A percentile compares a stretch with the other conserved stretches of the same genome.
phyloP scores from a whole-genome alignment of 2,329 filamentous ascomycete species.

The Cladosporium sp. region DNA sequence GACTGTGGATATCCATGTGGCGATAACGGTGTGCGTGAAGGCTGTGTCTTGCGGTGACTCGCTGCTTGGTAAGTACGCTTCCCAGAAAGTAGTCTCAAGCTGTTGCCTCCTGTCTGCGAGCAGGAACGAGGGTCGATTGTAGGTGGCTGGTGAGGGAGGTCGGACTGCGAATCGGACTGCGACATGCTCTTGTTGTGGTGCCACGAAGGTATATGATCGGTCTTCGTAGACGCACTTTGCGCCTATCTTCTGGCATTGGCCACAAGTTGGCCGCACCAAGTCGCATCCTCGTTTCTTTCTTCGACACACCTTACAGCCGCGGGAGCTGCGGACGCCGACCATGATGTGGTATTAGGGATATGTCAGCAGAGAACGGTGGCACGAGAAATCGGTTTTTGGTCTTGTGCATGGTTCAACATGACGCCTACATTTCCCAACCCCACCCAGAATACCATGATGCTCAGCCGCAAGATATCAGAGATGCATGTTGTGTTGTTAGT shows the following conservation, averaged over 20 bases:
- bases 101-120: background rate
- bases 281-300: constrained; percentile 13
- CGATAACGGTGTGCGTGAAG: background rate
- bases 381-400: background rate
- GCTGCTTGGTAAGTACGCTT: background rate
- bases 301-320: constrained; percentile 1
- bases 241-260: constrained; percentile 5
- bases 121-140: background rate
- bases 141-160: background rate
- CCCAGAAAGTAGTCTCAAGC: background rate
- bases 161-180: background rate
- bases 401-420: background rate
- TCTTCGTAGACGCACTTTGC: constrained; percentile 4
- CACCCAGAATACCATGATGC: background rate
- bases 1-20: constrained; percentile 2
- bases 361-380: background rate
- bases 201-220: background rate
- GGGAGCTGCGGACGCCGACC: constrained; percentile 8
- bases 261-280: background rate
- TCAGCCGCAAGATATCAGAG: background rate
- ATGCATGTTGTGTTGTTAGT: background rate
- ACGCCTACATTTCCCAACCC: background rate
- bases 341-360: background rate
- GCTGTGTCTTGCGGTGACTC: background rate
- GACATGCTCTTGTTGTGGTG: background rate